phyloP scores from a whole-genome alignment of 768 basidiomycete genomes.

The Mycena capillaripes region DNA sequence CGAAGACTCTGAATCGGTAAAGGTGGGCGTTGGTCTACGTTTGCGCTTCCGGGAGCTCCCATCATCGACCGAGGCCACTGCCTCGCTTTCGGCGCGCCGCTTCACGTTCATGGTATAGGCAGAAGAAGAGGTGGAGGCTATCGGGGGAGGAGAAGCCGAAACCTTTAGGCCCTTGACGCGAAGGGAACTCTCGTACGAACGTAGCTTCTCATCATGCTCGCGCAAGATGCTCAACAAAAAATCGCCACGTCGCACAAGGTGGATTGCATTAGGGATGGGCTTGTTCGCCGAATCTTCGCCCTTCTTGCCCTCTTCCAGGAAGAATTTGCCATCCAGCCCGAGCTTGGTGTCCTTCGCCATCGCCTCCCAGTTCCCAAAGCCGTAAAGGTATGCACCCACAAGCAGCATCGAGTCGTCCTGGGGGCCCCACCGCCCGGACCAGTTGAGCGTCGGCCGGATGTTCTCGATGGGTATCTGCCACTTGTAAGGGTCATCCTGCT shows the following conservation, averaged over 20 bases:
- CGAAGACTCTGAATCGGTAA: conserved; percentile 94
- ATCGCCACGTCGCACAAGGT: conserved; percentile 96
- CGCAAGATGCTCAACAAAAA: conserved; percentile 88
- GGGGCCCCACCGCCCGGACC: conserved; percentile 96
- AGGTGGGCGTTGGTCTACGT: conserved; percentile 95
- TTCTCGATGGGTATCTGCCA: conserved; percentile 95
- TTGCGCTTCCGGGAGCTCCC: conserved; percentile 82
- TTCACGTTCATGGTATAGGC: conserved; percentile 73
- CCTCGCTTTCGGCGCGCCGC: conserved; percentile 89
- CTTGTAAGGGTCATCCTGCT: conserved; percentile 79
- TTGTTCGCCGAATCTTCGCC: conserved; percentile 86
- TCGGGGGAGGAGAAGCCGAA: conserved; percentile 83
- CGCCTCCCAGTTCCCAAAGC: conserved; percentile 97
- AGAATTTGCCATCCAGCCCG: conserved; percentile 92
- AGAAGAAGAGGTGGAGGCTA: conserved; percentile 77
- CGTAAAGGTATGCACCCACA: conserved; percentile 92
- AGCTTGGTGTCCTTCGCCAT: conserved; percentile 92
- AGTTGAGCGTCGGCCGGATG: conserved; percentile 93
- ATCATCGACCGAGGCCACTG: conserved; percentile 85
- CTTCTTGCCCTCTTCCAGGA: conserved; percentile 98
- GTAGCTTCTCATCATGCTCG: conserved; percentile 92
- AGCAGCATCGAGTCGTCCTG: conserved; percentile 95
- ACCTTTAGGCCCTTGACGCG: conserved; percentile 79
- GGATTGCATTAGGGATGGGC: conserved; percentile 97
- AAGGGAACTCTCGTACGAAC: conserved; percentile 87